Percentiles rank a stretch among this genome's conserved stretches.
phyloP scores from a whole-genome alignment of 2,329 filamentous ascomycete species.

The Cordyceps militaris region DNA sequence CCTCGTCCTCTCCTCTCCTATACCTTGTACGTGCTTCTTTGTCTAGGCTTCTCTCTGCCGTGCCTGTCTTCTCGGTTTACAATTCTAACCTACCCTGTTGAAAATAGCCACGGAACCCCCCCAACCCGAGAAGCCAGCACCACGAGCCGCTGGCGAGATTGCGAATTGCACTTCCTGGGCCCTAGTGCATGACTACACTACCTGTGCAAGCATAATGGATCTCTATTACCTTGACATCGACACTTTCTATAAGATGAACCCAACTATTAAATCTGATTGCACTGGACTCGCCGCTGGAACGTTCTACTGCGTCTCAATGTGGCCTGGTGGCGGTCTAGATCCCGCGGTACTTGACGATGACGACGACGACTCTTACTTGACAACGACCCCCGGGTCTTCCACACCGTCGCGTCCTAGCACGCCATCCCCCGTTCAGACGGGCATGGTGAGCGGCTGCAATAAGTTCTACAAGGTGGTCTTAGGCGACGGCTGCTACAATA shows the following conservation, averaged over 20 bases:
- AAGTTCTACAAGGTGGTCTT: neutral
- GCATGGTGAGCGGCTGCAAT: neutral
- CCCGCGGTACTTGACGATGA: neutral
- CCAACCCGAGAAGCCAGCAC: neutral
- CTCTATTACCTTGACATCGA: neutral
- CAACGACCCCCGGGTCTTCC: neutral
- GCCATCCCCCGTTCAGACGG: neutral
- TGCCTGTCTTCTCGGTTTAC: neutral
- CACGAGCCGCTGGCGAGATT: neutral
- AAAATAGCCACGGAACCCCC: neutral
- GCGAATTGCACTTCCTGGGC: neutral
- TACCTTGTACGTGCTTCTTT: neutral
- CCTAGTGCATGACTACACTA: neutral
- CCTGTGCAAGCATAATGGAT: neutral
- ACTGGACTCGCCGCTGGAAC: neutral
- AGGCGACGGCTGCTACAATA: neutral
- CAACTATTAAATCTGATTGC: neutral
- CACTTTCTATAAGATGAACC: neutral
- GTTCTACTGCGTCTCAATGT: neutral
- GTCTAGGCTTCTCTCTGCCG: neutral
- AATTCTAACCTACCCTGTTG: neutral
- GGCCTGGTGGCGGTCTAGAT: neutral
- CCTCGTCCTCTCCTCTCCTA: neutral
- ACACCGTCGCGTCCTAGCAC: neutral
- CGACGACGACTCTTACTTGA: neutral